These are phyloP conservation scores for Boletus reticuloceps DNA, from an alignment of 768 basidiomycete genomes.

Conservation along the genomic window DNA sequence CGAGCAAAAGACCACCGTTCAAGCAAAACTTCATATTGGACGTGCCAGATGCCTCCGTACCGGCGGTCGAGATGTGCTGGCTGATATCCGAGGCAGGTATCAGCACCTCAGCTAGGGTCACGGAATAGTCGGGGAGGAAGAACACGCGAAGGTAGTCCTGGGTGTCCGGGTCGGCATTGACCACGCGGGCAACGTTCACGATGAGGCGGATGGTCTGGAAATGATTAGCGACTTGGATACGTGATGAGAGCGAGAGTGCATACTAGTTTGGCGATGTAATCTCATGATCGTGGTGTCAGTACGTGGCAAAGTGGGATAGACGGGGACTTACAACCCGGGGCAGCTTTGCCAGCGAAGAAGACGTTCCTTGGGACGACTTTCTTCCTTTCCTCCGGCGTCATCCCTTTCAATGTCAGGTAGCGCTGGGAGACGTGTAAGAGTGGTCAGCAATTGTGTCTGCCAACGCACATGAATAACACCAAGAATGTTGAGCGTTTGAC, in stretches of 20 bases:
- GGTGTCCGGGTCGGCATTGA: slow-evolving; percentile 78
- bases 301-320: background rate
- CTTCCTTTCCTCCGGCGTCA: slow-evolving; percentile 76
- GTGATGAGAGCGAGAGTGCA: background rate
- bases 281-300: slow-evolving; percentile 33
- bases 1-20: slow-evolving; percentile 86
- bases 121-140: slow-evolving; percentile 97
- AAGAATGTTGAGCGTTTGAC: slow-evolving; percentile 93
- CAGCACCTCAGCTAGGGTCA: slow-evolving; percentile 77
- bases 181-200: slow-evolving; percentile 76
- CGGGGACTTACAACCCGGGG: slow-evolving; percentile 72
- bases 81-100: slow-evolving; percentile 93
- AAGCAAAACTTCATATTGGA: slow-evolving; percentile 90
- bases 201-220: slow-evolving; percentile 85
- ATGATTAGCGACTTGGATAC: background rate
- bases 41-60: slow-evolving; percentile 84
- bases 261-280: slow-evolving; percentile 90
- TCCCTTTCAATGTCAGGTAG: slow-evolving; percentile 76
- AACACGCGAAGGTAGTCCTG: slow-evolving; percentile 83
- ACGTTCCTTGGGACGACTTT: slow-evolving; percentile 83
- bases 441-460: background rate
- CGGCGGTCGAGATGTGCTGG: slow-evolving; percentile 97
- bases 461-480: slow-evolving; percentile 76
- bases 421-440: slow-evolving; percentile 44
- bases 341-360: slow-evolving; percentile 98